A percentile compares a stretch with the other conserved stretches of the same genome.
These are phyloP conservation scores for Paraphaeosphaeria sporulosa DNA, from an alignment of 2,329 filamentous ascomycete species.

Conservation along the genomic window DNA sequence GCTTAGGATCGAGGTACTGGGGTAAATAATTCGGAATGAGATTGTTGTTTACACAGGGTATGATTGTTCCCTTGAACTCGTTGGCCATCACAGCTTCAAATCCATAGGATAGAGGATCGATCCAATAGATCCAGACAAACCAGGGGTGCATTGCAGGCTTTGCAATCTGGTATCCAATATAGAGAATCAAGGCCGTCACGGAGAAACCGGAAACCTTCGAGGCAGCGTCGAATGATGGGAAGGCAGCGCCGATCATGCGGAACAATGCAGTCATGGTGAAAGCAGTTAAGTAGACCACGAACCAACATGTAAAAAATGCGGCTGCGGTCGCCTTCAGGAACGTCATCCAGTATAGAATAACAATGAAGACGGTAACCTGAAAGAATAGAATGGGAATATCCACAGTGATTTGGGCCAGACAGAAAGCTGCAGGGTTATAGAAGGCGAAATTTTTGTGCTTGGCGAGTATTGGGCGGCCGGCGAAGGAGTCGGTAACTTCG, in stretches of 20 bases:
- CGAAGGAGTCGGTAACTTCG: slow-evolving; percentile 67
- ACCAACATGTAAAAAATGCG: slow-evolving; percentile 81
- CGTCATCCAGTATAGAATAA: slow-evolving; percentile 83
- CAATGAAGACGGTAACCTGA: slow-evolving; percentile 65
- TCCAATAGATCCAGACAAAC: slow-evolving; percentile 67
- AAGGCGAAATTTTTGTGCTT: slow-evolving; percentile 88
- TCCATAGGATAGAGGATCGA: slow-evolving; percentile 78
- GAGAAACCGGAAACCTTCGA: slow-evolving; percentile 64
- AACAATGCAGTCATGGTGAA: slow-evolving; percentile 84
- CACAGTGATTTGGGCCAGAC: slow-evolving; percentile 73
- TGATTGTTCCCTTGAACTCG: slow-evolving; percentile 55
- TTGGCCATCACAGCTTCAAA: slow-evolving; percentile 77
- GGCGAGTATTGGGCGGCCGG: slow-evolving; percentile 78
- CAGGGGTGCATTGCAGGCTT: slow-evolving; percentile 57
- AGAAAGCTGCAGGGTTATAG: slow-evolving; percentile 81
- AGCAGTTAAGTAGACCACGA: slow-evolving; percentile 73
- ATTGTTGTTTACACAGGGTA: slow-evolving; percentile 60
- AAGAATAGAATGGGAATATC: slow-evolving; percentile 64
- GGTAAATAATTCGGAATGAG: slow-evolving; percentile 57
- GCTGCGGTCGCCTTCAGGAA: slow-evolving; percentile 74
- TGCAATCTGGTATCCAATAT: slow-evolving; percentile 16
- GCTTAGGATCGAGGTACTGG: slow-evolving; percentile 50
- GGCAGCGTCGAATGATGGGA: slow-evolving; percentile 67
- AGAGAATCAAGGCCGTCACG: slow-evolving; percentile 42
- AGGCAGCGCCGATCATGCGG: slow-evolving; percentile 73